Conservation (phyloP, 108 stramenopile genomes). For the Phaeodactylum tricornutum region DNA sequence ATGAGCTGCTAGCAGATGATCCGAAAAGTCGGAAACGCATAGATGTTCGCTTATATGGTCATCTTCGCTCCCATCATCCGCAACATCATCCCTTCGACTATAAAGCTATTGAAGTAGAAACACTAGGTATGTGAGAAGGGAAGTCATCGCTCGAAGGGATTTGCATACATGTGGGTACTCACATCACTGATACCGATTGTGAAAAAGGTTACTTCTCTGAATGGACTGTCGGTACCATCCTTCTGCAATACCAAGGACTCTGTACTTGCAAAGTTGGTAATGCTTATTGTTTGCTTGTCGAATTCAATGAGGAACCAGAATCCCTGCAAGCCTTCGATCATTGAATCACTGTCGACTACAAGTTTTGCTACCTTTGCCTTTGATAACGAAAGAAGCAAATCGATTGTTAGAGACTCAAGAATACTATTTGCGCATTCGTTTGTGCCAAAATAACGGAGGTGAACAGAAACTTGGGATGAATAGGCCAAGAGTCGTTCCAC, state of each 20-base stretch:
- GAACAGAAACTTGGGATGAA: constrained; percentile 31
- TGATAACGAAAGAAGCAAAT: too few species aligned
- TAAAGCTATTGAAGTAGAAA: constrained; percentile 23
- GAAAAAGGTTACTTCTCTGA: constrained; percentile 48
- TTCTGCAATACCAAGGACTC: too few species aligned
- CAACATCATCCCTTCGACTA: constrained; percentile 44
- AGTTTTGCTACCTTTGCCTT: constrained; percentile 36
- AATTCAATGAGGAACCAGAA: constrained; percentile 54
- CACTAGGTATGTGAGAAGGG: too few species aligned
- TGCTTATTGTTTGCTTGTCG: constrained; percentile 52
- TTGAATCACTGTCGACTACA: constrained; percentile 13
- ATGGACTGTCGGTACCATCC: too few species aligned
- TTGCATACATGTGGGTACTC: not conserved
- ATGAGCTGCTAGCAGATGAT: constrained; percentile 35
- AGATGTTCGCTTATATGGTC: constrained; percentile 41
- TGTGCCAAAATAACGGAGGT: constrained; percentile 54
- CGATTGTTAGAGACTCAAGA: too few species aligned
- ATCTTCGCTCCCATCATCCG: constrained; percentile 29
- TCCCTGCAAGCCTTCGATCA: constrained; percentile 29
- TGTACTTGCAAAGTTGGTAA: constrained; percentile 8
- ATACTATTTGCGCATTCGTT: too few species aligned
- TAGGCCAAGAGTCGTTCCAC: constrained; percentile 50
- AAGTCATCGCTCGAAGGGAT: too few species aligned
- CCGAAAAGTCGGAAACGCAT: constrained; percentile 34
- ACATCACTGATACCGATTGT: constrained; percentile 42